phyloP scores from a whole-genome alignment of 371 early-diverging fungal species.

The Mucor piriformis region DNA sequence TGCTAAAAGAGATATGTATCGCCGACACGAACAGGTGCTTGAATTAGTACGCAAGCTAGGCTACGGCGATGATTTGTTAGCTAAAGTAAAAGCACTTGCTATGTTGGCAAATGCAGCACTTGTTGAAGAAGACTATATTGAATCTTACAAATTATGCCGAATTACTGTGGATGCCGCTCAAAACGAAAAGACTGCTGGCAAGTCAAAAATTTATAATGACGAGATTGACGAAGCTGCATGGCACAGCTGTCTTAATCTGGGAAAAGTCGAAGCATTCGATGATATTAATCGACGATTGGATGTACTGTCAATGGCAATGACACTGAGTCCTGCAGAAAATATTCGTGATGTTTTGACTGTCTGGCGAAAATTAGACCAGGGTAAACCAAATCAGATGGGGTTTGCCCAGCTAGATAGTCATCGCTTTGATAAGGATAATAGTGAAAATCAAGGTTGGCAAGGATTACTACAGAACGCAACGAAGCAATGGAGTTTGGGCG shows the following conservation, averaged over 20 bases:
- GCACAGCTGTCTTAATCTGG: constrained; percentile 59
- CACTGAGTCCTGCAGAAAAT: constrained; percentile 62
- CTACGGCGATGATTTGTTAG: constrained; percentile 44
- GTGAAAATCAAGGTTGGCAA: constrained; percentile 25
- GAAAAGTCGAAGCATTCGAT: constrained; percentile 42
- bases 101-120: constrained; percentile 67
- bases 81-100: constrained; percentile 55
- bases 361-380: constrained; percentile 58
- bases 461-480: constrained; percentile 34
- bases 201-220: constrained; percentile 40
- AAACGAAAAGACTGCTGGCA: constrained; percentile 13
- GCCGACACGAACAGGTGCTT: constrained; percentile 53
- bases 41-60: constrained; percentile 67
- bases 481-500: constrained; percentile 36
- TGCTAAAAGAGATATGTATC: constrained; percentile 56
- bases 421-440: neutral
- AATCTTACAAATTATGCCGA: constrained; percentile 57
- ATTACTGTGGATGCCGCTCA: constrained; percentile 45
- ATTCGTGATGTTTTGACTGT: constrained; percentile 56
- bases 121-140: constrained; percentile 54
- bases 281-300: constrained; percentile 55
- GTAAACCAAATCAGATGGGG: constrained; percentile 29
- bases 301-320: constrained; percentile 64
- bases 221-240: constrained; percentile 59
- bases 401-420: constrained; percentile 19